phyloP scores from a whole-genome alignment of 2,329 filamentous ascomycete genomes.

The Fusarium sp. region DNA sequence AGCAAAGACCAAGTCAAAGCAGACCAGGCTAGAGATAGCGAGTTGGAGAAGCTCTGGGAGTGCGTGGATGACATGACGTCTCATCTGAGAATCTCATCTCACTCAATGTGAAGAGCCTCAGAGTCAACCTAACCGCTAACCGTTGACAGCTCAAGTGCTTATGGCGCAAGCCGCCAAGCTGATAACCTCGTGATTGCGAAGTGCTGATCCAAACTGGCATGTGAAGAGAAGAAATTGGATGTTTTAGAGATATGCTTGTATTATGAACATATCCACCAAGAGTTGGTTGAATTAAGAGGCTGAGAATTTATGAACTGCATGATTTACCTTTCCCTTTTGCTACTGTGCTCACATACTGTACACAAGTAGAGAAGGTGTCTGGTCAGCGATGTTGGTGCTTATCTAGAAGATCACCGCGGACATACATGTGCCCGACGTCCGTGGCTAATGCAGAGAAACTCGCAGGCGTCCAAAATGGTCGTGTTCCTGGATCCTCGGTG shows the following conservation, averaged over 20 bases:
- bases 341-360: conserved; percentile 16
- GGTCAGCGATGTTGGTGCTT: conserved; percentile 17
- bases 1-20: conserved; percentile 14
- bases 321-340: neutral
- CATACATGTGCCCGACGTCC: conserved; percentile 32
- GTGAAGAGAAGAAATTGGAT: neutral
- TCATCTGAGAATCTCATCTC: conserved; percentile 14
- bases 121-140: neutral
- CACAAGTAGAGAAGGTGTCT: neutral
- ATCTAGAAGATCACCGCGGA: conserved; percentile 30
- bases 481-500: conserved; percentile 45
- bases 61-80: conserved; percentile 35
- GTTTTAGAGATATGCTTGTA: neutral
- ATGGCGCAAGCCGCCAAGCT: conserved; percentile 13
- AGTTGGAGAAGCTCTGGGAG: conserved; percentile 29
- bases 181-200: neutral
- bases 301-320: conserved; percentile 14
- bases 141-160: conserved; percentile 27
- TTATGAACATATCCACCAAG: neutral
- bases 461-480: conserved; percentile 11
- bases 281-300: neutral
- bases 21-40: conserved; percentile 5
- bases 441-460: conserved; percentile 17
- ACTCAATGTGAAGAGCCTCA: conserved; percentile 11
- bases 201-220: neutral